Conservation (phyloP, 108 stramenopile species). For the Hondaea fermentalgiana region DNA sequence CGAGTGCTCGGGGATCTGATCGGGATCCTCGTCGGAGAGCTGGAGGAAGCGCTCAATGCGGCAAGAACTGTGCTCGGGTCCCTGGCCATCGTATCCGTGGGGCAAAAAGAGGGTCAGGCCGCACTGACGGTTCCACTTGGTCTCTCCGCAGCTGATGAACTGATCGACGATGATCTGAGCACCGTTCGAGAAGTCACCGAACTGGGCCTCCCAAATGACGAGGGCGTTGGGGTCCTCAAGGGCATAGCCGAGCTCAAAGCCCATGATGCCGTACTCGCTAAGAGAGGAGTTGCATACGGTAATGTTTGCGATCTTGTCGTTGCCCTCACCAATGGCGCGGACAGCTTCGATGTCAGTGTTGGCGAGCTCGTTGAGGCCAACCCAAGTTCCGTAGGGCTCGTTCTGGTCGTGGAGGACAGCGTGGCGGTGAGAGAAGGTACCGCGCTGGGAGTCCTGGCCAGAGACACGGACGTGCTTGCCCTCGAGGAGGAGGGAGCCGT, state of each 20-base stretch:
- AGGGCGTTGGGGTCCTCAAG: conserved; percentile 92
- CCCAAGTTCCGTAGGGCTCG: neutral
- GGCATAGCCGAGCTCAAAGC: conserved; percentile 96
- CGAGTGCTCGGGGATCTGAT: conserved; percentile 76
- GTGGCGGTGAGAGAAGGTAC: conserved; percentile 92
- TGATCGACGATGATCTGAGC: conserved; percentile 98
- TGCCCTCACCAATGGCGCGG: conserved; percentile 61
- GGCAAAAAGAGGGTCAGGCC: conserved; percentile 89
- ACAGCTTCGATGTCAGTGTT: conserved; percentile 25
- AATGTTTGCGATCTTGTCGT: conserved; percentile 66
- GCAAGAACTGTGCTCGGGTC: conserved; percentile 95
- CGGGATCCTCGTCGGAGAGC: conserved; percentile 87
- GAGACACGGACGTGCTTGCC: conserved; percentile 94
- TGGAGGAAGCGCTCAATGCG: conserved; percentile 96
- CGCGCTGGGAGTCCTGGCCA: conserved; percentile 96
- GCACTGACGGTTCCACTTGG: conserved; percentile 95
- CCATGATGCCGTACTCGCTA: conserved; percentile 91
- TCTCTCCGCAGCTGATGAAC: conserved; percentile 92
- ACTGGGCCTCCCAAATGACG: conserved; percentile 96
- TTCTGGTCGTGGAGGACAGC: conserved; percentile 82
- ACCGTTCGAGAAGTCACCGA: conserved; percentile 96
- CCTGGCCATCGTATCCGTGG: conserved; percentile 97
- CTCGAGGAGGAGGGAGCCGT: conserved; percentile 84
- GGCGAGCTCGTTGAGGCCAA: neutral
- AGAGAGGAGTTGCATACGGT: conserved; percentile 82